phyloP scores from a whole-genome alignment of 1,139 yeast genomes.

The Eremothecium sinecaudum region DNA sequence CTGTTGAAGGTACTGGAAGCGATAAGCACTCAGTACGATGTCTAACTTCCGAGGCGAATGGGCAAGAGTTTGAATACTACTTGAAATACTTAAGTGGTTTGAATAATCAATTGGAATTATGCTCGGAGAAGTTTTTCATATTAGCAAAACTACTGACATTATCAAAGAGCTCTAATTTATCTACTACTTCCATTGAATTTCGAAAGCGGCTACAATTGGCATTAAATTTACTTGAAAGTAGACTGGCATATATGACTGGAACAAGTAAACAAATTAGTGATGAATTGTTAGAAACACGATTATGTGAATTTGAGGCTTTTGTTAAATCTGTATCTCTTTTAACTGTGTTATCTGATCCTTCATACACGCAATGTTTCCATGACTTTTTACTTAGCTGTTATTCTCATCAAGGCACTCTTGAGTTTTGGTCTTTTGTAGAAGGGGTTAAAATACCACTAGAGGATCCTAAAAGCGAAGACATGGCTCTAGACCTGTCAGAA shows the following conservation, averaged over 20 bases:
- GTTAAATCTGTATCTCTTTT: conserved; percentile 3
- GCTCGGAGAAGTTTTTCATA: conserved; percentile 15
- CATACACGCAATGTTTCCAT: conserved; percentile 12
- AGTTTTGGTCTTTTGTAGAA: conserved; percentile 62
- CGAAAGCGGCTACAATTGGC: conserved; percentile 31
- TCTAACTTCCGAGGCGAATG: conserved; percentile 18
- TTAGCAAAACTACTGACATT: conserved; percentile 15
- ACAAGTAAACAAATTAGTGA: conserved; percentile 15
- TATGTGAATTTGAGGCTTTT: conserved; percentile 23
- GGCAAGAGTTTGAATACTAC: conserved; percentile 21
- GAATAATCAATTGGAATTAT: conserved; percentile 12
- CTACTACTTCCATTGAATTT: conserved; percentile 22
- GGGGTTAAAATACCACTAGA: conserved; percentile 65
- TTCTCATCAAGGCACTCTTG: conserved; percentile 30
- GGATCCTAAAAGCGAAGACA: conserved; percentile 33
- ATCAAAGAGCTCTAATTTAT: conserved; percentile 10
- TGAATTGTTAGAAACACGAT: conserved; percentile 30
- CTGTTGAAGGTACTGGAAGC: conserved; percentile 20
- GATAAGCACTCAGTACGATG: conserved; percentile 15
- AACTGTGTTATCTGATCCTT: conserved; percentile 1
- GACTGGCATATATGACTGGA: conserved; percentile 17
- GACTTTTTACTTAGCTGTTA: conserved; percentile 11
- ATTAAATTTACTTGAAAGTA: conserved; percentile 30
- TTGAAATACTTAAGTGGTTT: conserved; percentile 20
- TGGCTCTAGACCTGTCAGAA: conserved; percentile 13